Evolutionary conservation across 1,284 basidiomycete genomes (phyloP).

Genomic region (Ceratobasidium sp.): DNA sequence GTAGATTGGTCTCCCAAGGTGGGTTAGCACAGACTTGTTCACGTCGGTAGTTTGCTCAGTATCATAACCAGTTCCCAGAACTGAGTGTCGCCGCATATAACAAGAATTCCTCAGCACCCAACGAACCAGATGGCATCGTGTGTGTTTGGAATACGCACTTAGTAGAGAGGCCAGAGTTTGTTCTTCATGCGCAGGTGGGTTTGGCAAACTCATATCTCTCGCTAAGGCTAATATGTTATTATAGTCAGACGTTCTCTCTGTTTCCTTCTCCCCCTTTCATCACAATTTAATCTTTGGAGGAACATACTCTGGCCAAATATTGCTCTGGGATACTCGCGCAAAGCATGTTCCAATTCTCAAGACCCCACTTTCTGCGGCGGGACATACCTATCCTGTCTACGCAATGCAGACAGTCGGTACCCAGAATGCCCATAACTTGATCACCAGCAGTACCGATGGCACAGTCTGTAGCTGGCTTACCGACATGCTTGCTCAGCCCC

Average conservation of each 20-base stretch:
- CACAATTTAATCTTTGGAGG: conserved; percentile 97
- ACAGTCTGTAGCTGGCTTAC: conserved; percentile 97
- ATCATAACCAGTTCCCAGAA: conserved; percentile 84
- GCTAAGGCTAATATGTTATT: conserved; percentile 17
- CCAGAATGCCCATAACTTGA: conserved; percentile 96
- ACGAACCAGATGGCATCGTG: conserved; percentile 96
- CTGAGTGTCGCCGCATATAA: conserved; percentile 95
- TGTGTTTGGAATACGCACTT: conserved; percentile 98
- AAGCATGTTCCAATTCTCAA: conserved; percentile 96
- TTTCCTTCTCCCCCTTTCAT: conserved; percentile 97
- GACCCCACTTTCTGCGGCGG: conserved; percentile 92
- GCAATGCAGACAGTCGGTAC: conserved; percentile 97
- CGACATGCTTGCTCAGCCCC: conserved; percentile 97
- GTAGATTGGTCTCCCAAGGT: conserved; percentile 98
- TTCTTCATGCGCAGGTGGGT: conserved; percentile 93
- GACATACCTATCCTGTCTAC: conserved; percentile 98
- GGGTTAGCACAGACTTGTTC: conserved; percentile 44
- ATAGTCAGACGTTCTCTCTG: conserved; percentile 95
- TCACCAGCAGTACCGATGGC: conserved; percentile 95
- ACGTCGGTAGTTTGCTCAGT: conserved; percentile 14
- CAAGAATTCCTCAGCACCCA: conserved; percentile 89
- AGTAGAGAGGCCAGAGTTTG: conserved; percentile 93
- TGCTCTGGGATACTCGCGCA: conserved; percentile 98
- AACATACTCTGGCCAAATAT: conserved; percentile 97
- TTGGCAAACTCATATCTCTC: conserved; percentile 46